A percentile compares a stretch with the other conserved stretches of the same genome.
Evolutionary conservation across 106 monocot genomes (phyloP).

Genomic region (Dioscorea alata): DNA sequence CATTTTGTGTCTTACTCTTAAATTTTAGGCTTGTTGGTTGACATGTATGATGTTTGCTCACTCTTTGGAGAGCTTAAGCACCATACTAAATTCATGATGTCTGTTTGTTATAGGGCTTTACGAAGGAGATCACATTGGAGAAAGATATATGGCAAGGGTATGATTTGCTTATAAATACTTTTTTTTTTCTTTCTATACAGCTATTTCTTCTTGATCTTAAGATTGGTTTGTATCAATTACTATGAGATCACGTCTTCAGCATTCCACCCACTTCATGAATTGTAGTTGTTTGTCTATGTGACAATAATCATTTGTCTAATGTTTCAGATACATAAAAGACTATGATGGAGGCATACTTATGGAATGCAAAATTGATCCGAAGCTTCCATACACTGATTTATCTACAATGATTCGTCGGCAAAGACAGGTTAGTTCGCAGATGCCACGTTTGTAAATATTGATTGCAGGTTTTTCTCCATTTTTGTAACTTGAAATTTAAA

Average conservation of each 20-base stretch:
- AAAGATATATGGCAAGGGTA: slow-evolving; percentile 99
- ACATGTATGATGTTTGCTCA: too few relatives aligned
- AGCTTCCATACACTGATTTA: slow-evolving; percentile 91
- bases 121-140: slow-evolving; percentile 91
- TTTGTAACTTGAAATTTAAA: neutral
- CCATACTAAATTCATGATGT: too few relatives aligned
- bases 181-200: neutral
- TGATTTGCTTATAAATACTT: slow-evolving; percentile 4
- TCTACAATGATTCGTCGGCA: slow-evolving; percentile 95
- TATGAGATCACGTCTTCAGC: too few relatives aligned
- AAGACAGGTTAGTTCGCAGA: slow-evolving; percentile 61
- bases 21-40: too few relatives aligned
- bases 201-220: neutral
- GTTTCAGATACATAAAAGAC: slow-evolving; percentile 86
- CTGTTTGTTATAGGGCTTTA: slow-evolving; percentile 71
- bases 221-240: neutral
- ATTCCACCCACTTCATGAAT: too few relatives aligned
- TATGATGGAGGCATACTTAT: slow-evolving; percentile 97
- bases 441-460: neutral
- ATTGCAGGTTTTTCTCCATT: neutral
- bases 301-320: too few relatives aligned
- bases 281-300: too few relatives aligned
- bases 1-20: too few relatives aligned
- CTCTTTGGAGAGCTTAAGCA: too few relatives aligned
- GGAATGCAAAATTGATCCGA: slow-evolving; percentile 97